These are phyloP conservation scores for Antitrichia curtipendula DNA, from an alignment of 225 moss, liverwort and hornwort species.

Conservation along the genomic window DNA sequence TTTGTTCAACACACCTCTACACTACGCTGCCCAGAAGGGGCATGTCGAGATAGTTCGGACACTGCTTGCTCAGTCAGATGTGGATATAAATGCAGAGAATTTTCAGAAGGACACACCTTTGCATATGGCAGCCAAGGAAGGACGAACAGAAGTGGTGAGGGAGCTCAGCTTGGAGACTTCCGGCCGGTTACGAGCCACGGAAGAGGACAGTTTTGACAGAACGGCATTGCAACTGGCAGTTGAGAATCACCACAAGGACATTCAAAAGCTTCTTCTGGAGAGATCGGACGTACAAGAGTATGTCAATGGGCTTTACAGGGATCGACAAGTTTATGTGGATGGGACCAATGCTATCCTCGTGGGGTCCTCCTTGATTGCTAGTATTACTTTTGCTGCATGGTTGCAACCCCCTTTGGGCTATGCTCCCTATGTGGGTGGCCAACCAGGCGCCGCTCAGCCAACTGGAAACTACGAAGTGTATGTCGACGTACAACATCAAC, in stretches of 20 bases:
- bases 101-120: slow-evolving; percentile 17
- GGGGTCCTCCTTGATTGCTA: slow-evolving; percentile 28
- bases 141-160: slow-evolving; percentile 12
- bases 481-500: slow-evolving; percentile 16
- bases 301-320: slow-evolving; percentile 30
- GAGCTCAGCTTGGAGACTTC: slow-evolving; percentile 28
- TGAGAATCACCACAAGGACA: slow-evolving; percentile 31
- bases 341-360: slow-evolving; percentile 38
- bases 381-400: slow-evolving; percentile 41
- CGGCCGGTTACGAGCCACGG: slow-evolving; percentile 15
- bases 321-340: slow-evolving; percentile 39
- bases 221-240: slow-evolving; percentile 34
- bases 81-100: slow-evolving; percentile 31
- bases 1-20: not conserved
- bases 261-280: slow-evolving; percentile 30
- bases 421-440: not conserved
- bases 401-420: slow-evolving; percentile 39
- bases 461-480: slow-evolving; percentile 9
- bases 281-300: slow-evolving; percentile 34
- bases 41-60: not conserved
- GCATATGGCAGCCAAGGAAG: slow-evolving; percentile 28
- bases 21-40: slow-evolving; percentile 23
- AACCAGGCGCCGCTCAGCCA: not conserved
- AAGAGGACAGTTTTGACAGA: slow-evolving; percentile 14
- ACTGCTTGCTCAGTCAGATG: not conserved